phyloP scores from a whole-genome alignment of 2,329 filamentous ascomycete species.

The Clonostachys chloroleuca region DNA sequence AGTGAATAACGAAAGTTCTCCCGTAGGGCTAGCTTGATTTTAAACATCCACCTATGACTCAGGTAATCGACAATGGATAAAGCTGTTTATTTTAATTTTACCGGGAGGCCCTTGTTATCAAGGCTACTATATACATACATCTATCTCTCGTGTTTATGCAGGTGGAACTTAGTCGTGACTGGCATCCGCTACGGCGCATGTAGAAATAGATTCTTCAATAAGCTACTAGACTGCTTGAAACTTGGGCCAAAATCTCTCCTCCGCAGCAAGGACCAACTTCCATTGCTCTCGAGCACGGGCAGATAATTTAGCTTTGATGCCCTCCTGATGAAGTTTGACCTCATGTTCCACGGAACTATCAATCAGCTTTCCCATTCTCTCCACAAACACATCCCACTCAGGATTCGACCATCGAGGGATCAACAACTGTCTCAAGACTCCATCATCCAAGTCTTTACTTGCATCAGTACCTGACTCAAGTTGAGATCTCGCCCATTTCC shows the following conservation, averaged over 20 bases:
- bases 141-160: too few relatives aligned
- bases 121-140: too few relatives aligned
- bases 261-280: slow-evolving; percentile 47
- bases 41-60: too few relatives aligned
- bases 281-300: slow-evolving; percentile 37
- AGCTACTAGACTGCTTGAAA: too few relatives aligned
- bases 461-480: slow-evolving; percentile 5
- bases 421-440: slow-evolving; percentile 58
- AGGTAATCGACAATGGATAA: too few relatives aligned
- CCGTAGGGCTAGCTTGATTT: too few relatives aligned
- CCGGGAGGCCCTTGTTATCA: too few relatives aligned
- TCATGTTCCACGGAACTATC: slow-evolving; percentile 43
- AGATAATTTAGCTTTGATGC: slow-evolving; percentile 19
- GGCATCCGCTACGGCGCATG: too few relatives aligned
- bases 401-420: slow-evolving; percentile 65
- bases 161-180: too few relatives aligned
- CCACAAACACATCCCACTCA: slow-evolving; percentile 58
- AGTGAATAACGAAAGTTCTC: too few relatives aligned
- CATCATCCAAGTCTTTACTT: slow-evolving; percentile 49
- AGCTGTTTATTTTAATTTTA: too few relatives aligned
- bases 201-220: too few relatives aligned
- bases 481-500: slow-evolving; percentile 44
- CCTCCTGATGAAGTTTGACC: slow-evolving; percentile 24
- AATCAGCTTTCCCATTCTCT: slow-evolving; percentile 46
- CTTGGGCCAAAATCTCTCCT: slow-evolving; percentile 55